Evolutionary conservation across 2,329 filamentous ascomycete genomes (phyloP).

Genomic region (Penicillium sp.): DNA sequence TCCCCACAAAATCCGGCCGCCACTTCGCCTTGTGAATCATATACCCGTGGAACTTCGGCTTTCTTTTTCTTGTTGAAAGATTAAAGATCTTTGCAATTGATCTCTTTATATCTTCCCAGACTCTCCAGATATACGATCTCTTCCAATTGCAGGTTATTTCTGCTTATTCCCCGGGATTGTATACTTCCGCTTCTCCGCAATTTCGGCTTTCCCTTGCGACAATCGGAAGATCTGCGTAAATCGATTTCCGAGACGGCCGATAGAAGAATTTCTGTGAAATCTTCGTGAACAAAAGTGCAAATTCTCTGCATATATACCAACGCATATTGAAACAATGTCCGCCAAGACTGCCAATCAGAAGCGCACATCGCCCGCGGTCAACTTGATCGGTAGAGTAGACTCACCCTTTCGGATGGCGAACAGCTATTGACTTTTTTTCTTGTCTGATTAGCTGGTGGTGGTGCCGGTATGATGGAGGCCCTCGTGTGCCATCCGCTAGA

Average conservation of each 20-base stretch:
- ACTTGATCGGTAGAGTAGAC: conserved; percentile 72
- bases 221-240: conserved; percentile 7
- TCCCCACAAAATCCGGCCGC: conserved; percentile 27
- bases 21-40: conserved; percentile 22
- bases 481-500: conserved; percentile 95
- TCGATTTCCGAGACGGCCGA: not conserved
- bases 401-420: conserved; percentile 3
- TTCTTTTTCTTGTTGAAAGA: not conserved
- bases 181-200: conserved; percentile 37
- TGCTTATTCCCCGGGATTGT: conserved; percentile 17
- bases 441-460: conserved; percentile 72
- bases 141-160: not conserved
- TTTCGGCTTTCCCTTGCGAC: conserved; percentile 25
- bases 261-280: conserved; percentile 1
- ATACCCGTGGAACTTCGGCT: conserved; percentile 9
- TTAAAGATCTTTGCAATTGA: not conserved
- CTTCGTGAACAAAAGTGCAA: conserved; percentile 4
- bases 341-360: conserved; percentile 61
- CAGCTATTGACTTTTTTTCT: conserved; percentile 13
- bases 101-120: not conserved
- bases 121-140: not conserved
- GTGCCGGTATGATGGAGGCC: conserved; percentile 99
- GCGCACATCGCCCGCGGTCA: conserved; percentile 81
- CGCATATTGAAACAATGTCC: conserved; percentile 48
- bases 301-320: not conserved